Conservation (phyloP, 306 rosid genomes). For the Pterocarpus santalinus region DNA sequence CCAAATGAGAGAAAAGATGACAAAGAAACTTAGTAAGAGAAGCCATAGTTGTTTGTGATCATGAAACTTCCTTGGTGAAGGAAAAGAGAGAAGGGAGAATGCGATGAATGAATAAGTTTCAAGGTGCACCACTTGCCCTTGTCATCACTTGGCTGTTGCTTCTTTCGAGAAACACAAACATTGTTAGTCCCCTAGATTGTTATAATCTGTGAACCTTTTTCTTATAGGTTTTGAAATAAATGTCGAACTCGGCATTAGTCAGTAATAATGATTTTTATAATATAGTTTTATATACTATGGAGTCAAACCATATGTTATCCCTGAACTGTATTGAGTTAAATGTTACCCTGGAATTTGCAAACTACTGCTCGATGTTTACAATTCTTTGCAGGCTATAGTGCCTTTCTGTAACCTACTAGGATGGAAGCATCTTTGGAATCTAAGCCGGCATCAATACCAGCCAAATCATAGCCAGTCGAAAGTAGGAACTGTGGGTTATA, state of each 20-base stretch:
- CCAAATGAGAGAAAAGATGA: slow-evolving; percentile 47
- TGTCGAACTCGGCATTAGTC: slow-evolving; percentile 17
- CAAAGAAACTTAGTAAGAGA: slow-evolving; percentile 46
- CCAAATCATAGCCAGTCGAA: slow-evolving; percentile 15
- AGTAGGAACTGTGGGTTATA: neutral
- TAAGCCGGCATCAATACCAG: slow-evolving; percentile 14
- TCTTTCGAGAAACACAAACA: slow-evolving; percentile 39
- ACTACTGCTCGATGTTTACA: slow-evolving; percentile 34
- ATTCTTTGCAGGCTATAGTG: neutral
- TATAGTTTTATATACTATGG: neutral
- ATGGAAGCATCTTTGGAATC: slow-evolving; percentile 7
- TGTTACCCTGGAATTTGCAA: slow-evolving; percentile 14
- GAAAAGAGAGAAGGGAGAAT: slow-evolving; percentile 18
- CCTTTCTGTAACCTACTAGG: neutral
- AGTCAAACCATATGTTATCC: slow-evolving; percentile 33
- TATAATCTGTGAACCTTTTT: slow-evolving; percentile 14
- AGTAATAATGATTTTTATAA: neutral
- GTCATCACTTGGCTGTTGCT: slow-evolving; percentile 43
- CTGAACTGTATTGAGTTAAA: neutral
- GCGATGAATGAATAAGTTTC: slow-evolving; percentile 24
- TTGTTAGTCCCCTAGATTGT: slow-evolving; percentile 25
- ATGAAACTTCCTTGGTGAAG: slow-evolving; percentile 46
- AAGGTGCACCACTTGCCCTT: slow-evolving; percentile 21
- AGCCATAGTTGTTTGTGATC: slow-evolving; percentile 61
- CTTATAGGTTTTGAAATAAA: slow-evolving; percentile 4